phyloP scores from a whole-genome alignment of 441 rosid genomes.

The Arabidopsis hybrid region DNA sequence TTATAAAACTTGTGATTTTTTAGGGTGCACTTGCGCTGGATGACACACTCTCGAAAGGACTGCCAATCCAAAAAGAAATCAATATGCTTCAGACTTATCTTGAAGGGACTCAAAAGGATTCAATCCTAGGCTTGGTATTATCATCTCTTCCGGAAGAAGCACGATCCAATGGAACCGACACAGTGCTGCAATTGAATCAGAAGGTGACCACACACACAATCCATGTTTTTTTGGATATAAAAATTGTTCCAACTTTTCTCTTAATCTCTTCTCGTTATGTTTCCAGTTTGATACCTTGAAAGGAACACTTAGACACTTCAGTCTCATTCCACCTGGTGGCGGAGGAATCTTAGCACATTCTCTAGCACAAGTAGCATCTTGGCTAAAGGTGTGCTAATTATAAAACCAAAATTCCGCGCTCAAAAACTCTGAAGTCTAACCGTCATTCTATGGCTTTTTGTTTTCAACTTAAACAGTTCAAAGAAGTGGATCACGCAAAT shows the following conservation, averaged over 20 bases:
- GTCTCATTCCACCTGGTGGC: constrained; percentile 90
- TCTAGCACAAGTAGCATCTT: constrained; percentile 78
- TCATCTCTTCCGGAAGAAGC: constrained; percentile 95
- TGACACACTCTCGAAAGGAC: constrained; percentile 91
- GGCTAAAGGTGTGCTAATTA: constrained; percentile 72
- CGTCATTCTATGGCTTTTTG: neutral
- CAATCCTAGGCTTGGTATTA: constrained; percentile 77
- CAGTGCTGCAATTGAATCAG: constrained; percentile 75
- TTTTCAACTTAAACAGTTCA: constrained; percentile 54
- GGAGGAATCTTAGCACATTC: constrained; percentile 89
- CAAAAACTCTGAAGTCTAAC: constrained; percentile 2
- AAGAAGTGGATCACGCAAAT: constrained; percentile 67
- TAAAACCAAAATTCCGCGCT: constrained; percentile 7
- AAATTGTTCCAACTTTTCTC: neutral
- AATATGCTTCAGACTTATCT: constrained; percentile 66
- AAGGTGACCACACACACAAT: constrained; percentile 56
- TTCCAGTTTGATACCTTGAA: constrained; percentile 82
- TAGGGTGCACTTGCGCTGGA: constrained; percentile 94
- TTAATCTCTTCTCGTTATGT: constrained; percentile 11
- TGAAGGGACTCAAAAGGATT: constrained; percentile 77
- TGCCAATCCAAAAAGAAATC: constrained; percentile 86
- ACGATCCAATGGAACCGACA: constrained; percentile 73
- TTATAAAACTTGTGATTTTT: constrained; percentile 28
- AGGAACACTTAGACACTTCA: constrained; percentile 85
- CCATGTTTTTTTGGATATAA: constrained; percentile 3